Base-by-base conservation (phyloP, 2,329 filamentous ascomycete genomes). In the Coniochaeta sp. region DNA sequence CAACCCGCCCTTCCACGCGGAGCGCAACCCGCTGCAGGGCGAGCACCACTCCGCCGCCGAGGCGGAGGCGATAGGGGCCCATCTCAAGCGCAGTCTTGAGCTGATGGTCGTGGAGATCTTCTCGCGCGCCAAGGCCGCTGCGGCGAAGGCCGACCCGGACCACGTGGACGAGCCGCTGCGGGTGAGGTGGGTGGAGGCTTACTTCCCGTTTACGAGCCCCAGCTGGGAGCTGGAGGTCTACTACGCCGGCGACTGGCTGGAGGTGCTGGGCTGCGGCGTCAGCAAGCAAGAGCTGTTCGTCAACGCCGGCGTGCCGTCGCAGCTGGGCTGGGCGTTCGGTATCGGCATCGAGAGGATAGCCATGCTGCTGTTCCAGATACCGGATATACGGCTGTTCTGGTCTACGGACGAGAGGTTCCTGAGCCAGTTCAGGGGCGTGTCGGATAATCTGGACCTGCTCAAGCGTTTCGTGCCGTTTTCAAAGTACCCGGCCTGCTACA, bases 331-430 rank as follows among this genome's bases (percentile, higher is more conserved):
- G 95, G 95, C 95, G 0, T 99, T 98, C 74, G 95, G 95, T 38
- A 81, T 98, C 19, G 95, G 95, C 2, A 83, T 99, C 31, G 95
- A 99, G 74, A 86, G 95, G 63, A 93, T 99, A 64, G 93, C 95
- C 62, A 99, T 99, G 95, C 84, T 99, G 38, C 84, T 99, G 26
- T 99, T 97, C 79, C 89, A 90, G 62, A 96, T 99, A 62, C 91
- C 93, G 0, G 95, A 99, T 71, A 99, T 99, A 67, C 88, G 95
- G 14, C 85, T 98, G 5, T 98, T 99, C 78, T 99, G 95, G 95
- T 96, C 90, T 34, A 79, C 81, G 59, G 95, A 99, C 72, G 71
- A 81, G 67, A 85, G 95, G 9, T 99, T 99, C 76, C 76, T 96
- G n/a, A 79, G 78, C 12, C 95, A 99, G 74, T 99, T 99, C 74